phyloP scores from a whole-genome alignment of 2,329 filamentous ascomycete species.

The Cryphonectria parasitica region DNA sequence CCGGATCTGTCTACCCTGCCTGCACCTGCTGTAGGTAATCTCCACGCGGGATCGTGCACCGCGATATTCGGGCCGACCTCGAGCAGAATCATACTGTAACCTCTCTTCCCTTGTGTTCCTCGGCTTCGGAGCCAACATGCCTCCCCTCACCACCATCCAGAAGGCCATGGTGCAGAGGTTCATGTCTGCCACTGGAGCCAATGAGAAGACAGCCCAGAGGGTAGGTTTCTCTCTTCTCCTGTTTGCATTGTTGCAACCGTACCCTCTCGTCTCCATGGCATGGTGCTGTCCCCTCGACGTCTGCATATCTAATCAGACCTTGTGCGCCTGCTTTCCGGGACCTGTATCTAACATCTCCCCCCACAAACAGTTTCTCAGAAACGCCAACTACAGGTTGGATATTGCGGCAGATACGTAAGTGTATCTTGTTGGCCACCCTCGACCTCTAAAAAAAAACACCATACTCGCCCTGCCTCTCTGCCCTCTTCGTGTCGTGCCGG shows the following conservation, averaged over 20 bases:
- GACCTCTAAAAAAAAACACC: not conserved
- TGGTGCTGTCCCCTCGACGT: not conserved
- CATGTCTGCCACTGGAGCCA: slow-evolving; percentile 27
- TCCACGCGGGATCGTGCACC: slow-evolving; percentile 23
- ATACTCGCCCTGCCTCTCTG: not conserved
- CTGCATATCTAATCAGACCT: not conserved
- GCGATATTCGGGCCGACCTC: slow-evolving; percentile 25
- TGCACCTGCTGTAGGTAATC: not conserved
- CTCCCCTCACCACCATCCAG: slow-evolving; percentile 27
- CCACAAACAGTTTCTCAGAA: slow-evolving; percentile 52
- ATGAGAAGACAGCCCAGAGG: slow-evolving; percentile 29
- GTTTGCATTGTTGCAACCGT: not conserved
- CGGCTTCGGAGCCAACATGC: slow-evolving; percentile 24
- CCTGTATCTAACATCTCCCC: slow-evolving; percentile 12
- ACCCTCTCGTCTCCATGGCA: not conserved
- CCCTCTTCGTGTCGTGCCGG: not conserved
- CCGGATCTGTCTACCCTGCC: slow-evolving; percentile 7
- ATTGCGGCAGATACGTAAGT: slow-evolving; percentile 63
- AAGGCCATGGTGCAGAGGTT: slow-evolving; percentile 28
- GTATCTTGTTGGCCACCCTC: slow-evolving; percentile 27
- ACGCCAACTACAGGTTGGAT: slow-evolving; percentile 54
- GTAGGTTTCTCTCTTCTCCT: slow-evolving; percentile 17
- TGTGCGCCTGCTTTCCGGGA: not conserved
- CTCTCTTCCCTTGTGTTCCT: not conserved
- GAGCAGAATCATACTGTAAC: slow-evolving; percentile 2